Evolutionary conservation across 371 early-diverging fungal species (phyloP), one percentile per base, ranked within the genome.

Genomic region (Mortierella polycephala): DNA sequence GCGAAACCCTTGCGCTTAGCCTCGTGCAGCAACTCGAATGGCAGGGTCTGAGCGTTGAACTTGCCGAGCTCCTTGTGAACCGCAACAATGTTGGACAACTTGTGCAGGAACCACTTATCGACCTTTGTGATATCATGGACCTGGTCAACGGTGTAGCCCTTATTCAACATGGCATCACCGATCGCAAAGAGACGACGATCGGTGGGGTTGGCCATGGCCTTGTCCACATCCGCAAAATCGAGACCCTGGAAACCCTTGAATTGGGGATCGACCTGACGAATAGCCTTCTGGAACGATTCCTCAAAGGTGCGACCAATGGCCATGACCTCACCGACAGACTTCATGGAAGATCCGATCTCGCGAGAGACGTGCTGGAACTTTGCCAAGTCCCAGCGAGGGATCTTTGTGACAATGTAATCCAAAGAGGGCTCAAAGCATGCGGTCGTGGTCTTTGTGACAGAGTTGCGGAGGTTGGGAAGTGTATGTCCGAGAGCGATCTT

Each of bases 271-370:
- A 91, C 91, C 56, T 87, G 87, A 54, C 94, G 92, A 64, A 93
- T 92, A 45, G 94, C 94, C 88, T 97, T 96, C 81, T 98, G 97
- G 74, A 98, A 82, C 42, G 89, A 88, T 82, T 98, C 98, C 82
- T 98, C 98, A 71, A 95, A 98, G 1, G 96, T 96, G 54, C 97
- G 90, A 23, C 97, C 98, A 64, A 98, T 95, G 8, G 96, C 95
- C 98, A 98, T 98, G 58, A 96, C 96, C 79, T 98, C 98, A 74
- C 98, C 98, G 6, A 98, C 97, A 73, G 91, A 91, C 84, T 98
- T 98, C 98, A 96, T 96, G 49, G 90, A 85, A 39, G 92, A 91
- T 14, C 95, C 94, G 57, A 96, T 88, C 49, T 92, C 88, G 62
- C 91, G 89, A 63, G 87, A 85, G 23, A 96, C 98, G 68, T 92